These are phyloP conservation scores for Chalaropsis ovoidea DNA, from an alignment of 2,329 filamentous ascomycete species.

Conservation along the genomic window DNA sequence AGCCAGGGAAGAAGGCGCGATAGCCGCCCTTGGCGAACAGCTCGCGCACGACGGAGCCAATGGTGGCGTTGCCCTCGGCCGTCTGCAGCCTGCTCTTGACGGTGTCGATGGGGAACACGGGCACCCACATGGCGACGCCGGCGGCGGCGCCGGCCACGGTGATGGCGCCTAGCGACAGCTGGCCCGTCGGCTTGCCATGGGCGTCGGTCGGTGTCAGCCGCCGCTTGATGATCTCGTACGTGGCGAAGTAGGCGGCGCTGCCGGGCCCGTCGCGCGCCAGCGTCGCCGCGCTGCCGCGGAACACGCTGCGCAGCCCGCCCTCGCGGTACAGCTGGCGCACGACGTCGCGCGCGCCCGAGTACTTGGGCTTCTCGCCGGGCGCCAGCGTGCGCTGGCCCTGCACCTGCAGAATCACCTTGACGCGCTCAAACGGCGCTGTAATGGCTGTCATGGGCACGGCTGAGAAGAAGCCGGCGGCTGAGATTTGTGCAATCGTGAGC, in stretches of 20 bases:
- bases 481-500: constrained; percentile 77
- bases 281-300: constrained; percentile 82
- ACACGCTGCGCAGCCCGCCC: constrained; percentile 82
- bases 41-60: constrained; percentile 67
- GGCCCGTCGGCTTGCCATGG: constrained; percentile 60
- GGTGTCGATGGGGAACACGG: constrained; percentile 94
- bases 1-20: constrained; percentile 93
- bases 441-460: constrained; percentile 96
- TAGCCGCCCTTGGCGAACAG: constrained; percentile 75
- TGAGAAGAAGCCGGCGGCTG: constrained; percentile 90
- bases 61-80: constrained; percentile 70
- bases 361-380: constrained; percentile 86
- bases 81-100: constrained; percentile 92
- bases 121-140: constrained; percentile 98
- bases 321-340: constrained; percentile 87
- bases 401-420: constrained; percentile 96
- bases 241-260: constrained; percentile 89
- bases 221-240: constrained; percentile 93
- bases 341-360: constrained; percentile 77
- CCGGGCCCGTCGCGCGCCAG: constrained; percentile 89
- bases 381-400: constrained; percentile 84
- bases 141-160: constrained; percentile 80
- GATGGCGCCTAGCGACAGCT: constrained; percentile 72
- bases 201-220: constrained; percentile 72
- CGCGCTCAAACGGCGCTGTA: constrained; percentile 97